Evolutionary conservation across 2,329 filamentous ascomycete genomes (phyloP), one percentile per base, ranked within the genome.

Genomic region (Thelonectria blattea): DNA sequence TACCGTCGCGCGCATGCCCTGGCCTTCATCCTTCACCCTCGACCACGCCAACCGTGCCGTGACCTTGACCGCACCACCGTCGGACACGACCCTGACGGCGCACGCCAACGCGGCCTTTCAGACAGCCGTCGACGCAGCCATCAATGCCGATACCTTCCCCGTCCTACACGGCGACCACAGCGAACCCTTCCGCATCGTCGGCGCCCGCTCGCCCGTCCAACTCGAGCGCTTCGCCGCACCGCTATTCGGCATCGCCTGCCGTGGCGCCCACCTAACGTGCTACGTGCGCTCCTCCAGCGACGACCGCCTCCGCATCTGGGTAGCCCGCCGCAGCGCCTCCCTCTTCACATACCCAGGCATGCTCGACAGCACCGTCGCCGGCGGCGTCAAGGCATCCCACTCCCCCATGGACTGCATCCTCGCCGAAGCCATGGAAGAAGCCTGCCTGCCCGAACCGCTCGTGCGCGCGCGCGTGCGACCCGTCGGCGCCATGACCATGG

Each of bases 311-410:
- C 85, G 82, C 66, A 82, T 94, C 30, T 95, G 91, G 91, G 83
- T 91, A 1, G 89, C 91, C 1, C 79, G 88, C 22, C 80, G 91
- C 15, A 85, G 88, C 48, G 79, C 75, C 50, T 83, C 80, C 10
- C 89, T 93, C 69, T 85, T 88, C 73, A 93, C 90, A 0, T 93
- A 91, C 68, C 88, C 88, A 0, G 85, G 86, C 3, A 87, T 91
- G 81, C 80, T 93, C 56, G 91, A 95, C 72, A 94, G 92, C 69
- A 90, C 90, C 7, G 91, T 93, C 14, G 91, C 91, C 0, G 91
- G 91, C 3, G 91, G 91, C 0, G 86, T 93, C 68, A 85, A 88
- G 56, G 85, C 88, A 0, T 84, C 84, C 1, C 86, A 93, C 72
- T 79, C 75, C 2, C 88, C 89, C 0, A 85, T 87, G 32, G 86